A percentile compares a stretch with the other conserved stretches of the same genome.
These are phyloP conservation scores for Spiromastix sp. DNA, from an alignment of 2,329 filamentous ascomycete genomes.

Conservation along the genomic window DNA sequence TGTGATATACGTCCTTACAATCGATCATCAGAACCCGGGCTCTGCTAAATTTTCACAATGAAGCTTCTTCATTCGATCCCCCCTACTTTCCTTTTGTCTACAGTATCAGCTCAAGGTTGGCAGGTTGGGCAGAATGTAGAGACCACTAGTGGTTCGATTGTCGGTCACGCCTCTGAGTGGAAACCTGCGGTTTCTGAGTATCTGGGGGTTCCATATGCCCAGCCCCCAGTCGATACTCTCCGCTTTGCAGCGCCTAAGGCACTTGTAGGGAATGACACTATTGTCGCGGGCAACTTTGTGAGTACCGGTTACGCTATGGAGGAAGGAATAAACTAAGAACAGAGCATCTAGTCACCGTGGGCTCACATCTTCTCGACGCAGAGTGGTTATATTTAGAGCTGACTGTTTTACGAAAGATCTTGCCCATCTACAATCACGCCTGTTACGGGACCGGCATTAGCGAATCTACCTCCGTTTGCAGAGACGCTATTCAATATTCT, in stretches of 20 bases:
- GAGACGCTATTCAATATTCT: not conserved
- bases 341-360: no score
- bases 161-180: slow-evolving; percentile 1
- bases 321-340: no score
- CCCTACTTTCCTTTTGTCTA: no score
- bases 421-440: not conserved
- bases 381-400: no score
- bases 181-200: not conserved
- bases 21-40: no score
- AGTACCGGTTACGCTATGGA: no score
- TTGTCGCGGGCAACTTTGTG: slow-evolving; percentile 1
- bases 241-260: slow-evolving; percentile 1
- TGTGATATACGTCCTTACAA: no score
- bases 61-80: no score
- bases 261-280: not conserved
- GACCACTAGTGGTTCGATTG: not conserved
- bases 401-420: no score
- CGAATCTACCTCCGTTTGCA: not conserved
- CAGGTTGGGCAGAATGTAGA: not conserved
- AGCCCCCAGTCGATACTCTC: not conserved
- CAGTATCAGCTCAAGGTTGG: no score
- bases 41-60: no score
- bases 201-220: slow-evolving; percentile 2
- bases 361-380: no score
- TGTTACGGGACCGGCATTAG: not conserved